phyloP scores from a whole-genome alignment of 306 rosid species.

The Neltuma alba region DNA sequence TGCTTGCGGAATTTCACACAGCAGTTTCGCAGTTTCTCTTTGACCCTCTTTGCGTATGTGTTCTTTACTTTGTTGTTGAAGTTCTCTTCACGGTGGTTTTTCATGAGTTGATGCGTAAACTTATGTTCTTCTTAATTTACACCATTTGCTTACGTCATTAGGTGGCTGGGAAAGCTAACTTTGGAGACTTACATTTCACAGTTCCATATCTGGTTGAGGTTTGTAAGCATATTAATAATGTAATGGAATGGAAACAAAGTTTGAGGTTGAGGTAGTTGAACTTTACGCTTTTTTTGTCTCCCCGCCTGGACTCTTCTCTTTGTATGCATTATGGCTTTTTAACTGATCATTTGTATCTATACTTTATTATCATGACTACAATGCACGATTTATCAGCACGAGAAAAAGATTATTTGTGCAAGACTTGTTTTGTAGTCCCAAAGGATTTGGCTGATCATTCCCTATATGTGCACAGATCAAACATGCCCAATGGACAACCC shows the following conservation, averaged over 20 bases:
- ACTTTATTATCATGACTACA: conserved; percentile 2
- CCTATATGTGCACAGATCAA: conserved; percentile 64
- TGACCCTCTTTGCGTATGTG: conserved; percentile 89
- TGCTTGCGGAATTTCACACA: conserved; percentile 87
- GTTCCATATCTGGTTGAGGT: conserved; percentile 99
- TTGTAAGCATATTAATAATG: conserved; percentile 33
- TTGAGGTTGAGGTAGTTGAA: conserved; percentile 3
- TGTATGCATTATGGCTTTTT: not conserved
- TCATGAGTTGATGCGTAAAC: conserved; percentile 10
- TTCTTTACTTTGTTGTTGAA: conserved; percentile 32
- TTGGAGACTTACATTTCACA: conserved; percentile 97
- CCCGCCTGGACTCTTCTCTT: not conserved
- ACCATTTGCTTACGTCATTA: conserved; percentile 40
- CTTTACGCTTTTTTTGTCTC: not conserved
- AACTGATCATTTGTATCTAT: conserved; percentile 16
- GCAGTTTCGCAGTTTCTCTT: conserved; percentile 78
- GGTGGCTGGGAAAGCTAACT: conserved; percentile 98
- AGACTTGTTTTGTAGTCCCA: conserved; percentile 1
- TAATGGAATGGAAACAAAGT: not conserved
- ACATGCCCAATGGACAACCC: conserved; percentile 90
- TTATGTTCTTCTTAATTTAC: conserved; percentile 22
- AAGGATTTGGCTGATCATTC: conserved; percentile 25
- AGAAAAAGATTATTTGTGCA: conserved; percentile 5
- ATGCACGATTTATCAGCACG: conserved; percentile 29
- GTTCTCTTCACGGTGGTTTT: conserved; percentile 18